A percentile compares a stretch with the other conserved stretches of the same genome.
Evolutionary conservation across 2,329 filamentous ascomycete genomes (phyloP).

Genomic region (Reticulascus tulasneorum): DNA sequence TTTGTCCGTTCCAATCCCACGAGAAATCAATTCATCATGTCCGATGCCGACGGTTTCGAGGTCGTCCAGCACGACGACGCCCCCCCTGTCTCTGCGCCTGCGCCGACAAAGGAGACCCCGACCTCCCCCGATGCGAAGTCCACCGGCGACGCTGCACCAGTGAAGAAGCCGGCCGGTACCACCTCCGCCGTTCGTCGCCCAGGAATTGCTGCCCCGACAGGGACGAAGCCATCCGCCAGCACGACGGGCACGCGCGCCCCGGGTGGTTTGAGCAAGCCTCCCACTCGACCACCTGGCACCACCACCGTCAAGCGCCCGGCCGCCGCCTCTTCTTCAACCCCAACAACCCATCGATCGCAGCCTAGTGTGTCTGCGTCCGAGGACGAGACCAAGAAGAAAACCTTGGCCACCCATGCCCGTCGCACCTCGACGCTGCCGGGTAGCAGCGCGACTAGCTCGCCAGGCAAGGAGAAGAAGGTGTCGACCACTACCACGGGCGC

Average conservation of each 20-base stretch:
- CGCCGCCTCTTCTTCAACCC: conserved; percentile 29
- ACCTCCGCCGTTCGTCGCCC: conserved; percentile 28
- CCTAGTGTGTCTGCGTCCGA: conserved; percentile 46
- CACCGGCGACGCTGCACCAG: conserved; percentile 22
- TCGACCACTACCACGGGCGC: conserved; percentile 23
- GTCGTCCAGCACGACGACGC: conserved; percentile 40
- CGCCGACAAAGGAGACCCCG: conserved; percentile 21
- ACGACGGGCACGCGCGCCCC: conserved; percentile 31
- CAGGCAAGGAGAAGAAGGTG: conserved; percentile 29
- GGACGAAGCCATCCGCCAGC: conserved; percentile 23
- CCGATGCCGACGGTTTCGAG: conserved; percentile 43
- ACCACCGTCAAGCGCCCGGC: conserved; percentile 23
- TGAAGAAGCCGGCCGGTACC: conserved; percentile 32
- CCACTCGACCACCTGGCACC: conserved; percentile 40
- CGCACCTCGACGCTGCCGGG: conserved; percentile 41
- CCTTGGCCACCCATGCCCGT: conserved; percentile 32
- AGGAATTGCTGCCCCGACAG: conserved; percentile 25
- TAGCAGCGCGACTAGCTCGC: conserved; percentile 26
- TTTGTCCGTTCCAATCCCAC: background rate
- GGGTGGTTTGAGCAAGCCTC: conserved; percentile 42
- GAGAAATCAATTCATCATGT: conserved; percentile 30
- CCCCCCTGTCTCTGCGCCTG: conserved; percentile 24
- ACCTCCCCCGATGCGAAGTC: conserved; percentile 28
- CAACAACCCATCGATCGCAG: conserved; percentile 41
- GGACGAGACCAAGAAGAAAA: conserved; percentile 43